Conservation (phyloP, 139 green algal species). For the Chlorella sp. region DNA sequence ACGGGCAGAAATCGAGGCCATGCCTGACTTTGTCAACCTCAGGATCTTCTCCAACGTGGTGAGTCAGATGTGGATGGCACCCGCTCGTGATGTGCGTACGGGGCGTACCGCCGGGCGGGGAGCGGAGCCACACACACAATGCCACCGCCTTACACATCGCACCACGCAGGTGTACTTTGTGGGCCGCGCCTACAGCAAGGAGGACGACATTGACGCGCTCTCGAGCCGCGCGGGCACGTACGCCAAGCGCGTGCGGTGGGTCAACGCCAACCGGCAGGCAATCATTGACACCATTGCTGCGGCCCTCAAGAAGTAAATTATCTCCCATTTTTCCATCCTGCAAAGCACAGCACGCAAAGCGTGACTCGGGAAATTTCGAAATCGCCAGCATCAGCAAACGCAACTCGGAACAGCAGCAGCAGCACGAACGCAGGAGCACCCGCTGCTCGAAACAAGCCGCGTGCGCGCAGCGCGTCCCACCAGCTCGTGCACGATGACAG, state of each 20-base stretch:
- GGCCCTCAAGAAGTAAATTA: no score
- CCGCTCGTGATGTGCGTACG: not conserved
- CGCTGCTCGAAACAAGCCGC: no score
- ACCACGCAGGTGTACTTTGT: not conserved
- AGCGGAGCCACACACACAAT: not conserved
- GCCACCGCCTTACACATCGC: not conserved
- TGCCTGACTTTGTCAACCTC: constrained; percentile 50
- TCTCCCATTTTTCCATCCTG: no score
- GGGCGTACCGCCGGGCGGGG: no score
- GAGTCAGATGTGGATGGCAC: not conserved
- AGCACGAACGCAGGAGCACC: no score
- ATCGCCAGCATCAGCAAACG: no score
- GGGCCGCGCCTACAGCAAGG: constrained; percentile 30
- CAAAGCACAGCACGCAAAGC: no score
- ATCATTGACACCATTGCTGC: not conserved
- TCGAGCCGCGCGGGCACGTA: constrained; percentile 37
- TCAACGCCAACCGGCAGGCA: not conserved
- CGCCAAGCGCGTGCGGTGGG: constrained; percentile 24
- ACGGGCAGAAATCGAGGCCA: constrained; percentile 26
- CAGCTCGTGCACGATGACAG: no score
- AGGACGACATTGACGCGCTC: constrained; percentile 41
- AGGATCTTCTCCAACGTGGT: constrained; percentile 47
- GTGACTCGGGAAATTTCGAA: no score
- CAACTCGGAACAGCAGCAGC: no score
- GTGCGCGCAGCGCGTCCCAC: no score